Base-by-base conservation (phyloP, 2,329 filamentous ascomycete species). In the Claviceps lovelessii region DNA sequence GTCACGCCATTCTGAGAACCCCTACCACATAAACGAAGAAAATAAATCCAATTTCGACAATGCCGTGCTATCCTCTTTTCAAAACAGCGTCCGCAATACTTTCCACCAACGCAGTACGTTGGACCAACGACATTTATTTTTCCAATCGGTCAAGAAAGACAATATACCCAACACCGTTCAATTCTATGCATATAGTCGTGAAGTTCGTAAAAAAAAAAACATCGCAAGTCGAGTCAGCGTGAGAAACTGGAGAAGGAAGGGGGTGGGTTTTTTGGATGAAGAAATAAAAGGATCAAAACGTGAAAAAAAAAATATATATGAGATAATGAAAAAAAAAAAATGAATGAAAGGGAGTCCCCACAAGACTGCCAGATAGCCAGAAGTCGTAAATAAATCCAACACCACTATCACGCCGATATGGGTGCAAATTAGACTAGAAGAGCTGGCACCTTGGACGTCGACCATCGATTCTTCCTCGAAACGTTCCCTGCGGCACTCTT, bases 401-500 rank as follows among this genome's bases (percentile, higher is more conserved):
- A 52, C 5, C 17, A 17, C n/a, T 35, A 5, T 8, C 13, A 23
- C n/a, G 9, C 9, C 19, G 7, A 7, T 28, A 13, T 17, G 31
- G 23, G 23, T 33, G 31, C 35, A 23, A 6, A 17, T 28, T 51
- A 55, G n/a, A 51, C 61, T 5, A 58, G 54, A 49, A 63, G 55
- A 6, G 55, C 55, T 6, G 58, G 49, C 1, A 57, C 39, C 48
- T 63, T 63, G 11, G 61, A 61, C 17, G 48, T 55, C 15, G 58
- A 58, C 59, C 61, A 62, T 42, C 59, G 61, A n/a, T 58, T 60
- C 51, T 62, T 65, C 55, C 62, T 63, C 7, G 61, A 17, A 5
- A 64, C 54, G 39, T 60, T 64, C 37, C 58, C 54, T 1, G 60
- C 41, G n/a, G 41, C 57, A 13, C 59, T 59, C 55, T 72, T 72